Evolutionary conservation across 257 asterid genomes (phyloP).

Genomic region (Anisodus tanguticus): DNA sequence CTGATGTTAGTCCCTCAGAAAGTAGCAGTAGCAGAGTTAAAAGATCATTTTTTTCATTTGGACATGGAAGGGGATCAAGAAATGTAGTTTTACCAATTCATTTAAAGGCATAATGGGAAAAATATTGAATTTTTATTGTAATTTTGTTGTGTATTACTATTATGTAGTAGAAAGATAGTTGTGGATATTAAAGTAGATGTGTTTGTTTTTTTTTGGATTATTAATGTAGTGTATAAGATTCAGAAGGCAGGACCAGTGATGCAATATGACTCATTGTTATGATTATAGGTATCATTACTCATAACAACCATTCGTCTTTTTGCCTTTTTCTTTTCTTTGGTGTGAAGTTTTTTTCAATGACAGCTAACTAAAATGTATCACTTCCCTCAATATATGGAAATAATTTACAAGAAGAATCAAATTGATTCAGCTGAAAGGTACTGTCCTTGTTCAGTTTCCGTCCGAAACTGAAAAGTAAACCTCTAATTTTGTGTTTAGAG

Average conservation of each 20-base stretch:
- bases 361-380: background rate
- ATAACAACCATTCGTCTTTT: constrained; percentile 37
- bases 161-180: constrained; percentile 27
- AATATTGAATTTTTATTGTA: background rate
- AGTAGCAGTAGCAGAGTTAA: constrained; percentile 52
- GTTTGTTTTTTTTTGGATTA: constrained; percentile 35
- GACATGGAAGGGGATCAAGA: constrained; percentile 75
- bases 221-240: constrained; percentile 38
- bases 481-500: no score
- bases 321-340: constrained; percentile 30
- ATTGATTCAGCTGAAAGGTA: background rate
- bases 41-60: constrained; percentile 77
- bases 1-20: constrained; percentile 34
- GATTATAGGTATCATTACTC: constrained; percentile 63
- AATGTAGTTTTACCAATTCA: constrained; percentile 69
- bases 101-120: constrained; percentile 41
- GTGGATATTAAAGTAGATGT: constrained; percentile 6
- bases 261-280: constrained; percentile 49
- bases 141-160: background rate
- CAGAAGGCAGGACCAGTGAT: constrained; percentile 51
- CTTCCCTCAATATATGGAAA: background rate
- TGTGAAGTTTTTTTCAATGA: constrained; percentile 29
- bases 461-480: no score
- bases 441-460: no score
- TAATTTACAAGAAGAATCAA: constrained; percentile 15